Base-by-base conservation (phyloP, 441 rosid species). In the Gossypium davidsonii region DNA sequence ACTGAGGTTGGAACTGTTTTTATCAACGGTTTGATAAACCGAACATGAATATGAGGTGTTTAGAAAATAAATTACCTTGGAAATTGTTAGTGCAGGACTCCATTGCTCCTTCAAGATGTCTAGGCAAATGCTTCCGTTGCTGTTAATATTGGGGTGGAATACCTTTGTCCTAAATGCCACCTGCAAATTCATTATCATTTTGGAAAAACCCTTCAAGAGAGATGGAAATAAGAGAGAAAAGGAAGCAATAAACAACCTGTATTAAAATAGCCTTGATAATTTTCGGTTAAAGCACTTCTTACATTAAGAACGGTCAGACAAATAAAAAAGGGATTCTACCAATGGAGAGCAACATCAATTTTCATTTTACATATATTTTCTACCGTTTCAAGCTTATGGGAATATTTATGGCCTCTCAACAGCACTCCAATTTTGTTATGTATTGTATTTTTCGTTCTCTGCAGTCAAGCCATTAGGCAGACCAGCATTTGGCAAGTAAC, bases 151-250 rank as follows among this genome's bases (percentile, higher is more conserved):
- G 4, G 89, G 89, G 67, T 90, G 93, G 76, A 88, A 90, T 39
- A 90, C 96, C 83, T 90, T 90, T 4, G 96, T 90, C 83, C 94
- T 87, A 83, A 91, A 91, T 53, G 94, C 92, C 58, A 89, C 96
- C 96, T 91, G 78, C 72, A 76, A 63, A 77, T 52, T 20, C 69
- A 56, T 26, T 53, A 68, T 28, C 23, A 14, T 26, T 31, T 25
- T 2, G 3, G 6, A 4, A 25, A 44, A 48, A n/a, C 5, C 56
- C 53, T 31, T n/a, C 18, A 4, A 61, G 58, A 21, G n/a, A 12
- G 60, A 56, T 3, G 7, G 28, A 52, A 23, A 7, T 14, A 25
- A 44, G 28, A 39, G 15, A 68, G 48, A 48, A 9, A 15, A 23
- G 21, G 20, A 46, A 48, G 57, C 56, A 44, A 14, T 11, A 55